phyloP scores from a whole-genome alignment of 768 basidiomycete genomes.

The Amanita pseudoporphyria region DNA sequence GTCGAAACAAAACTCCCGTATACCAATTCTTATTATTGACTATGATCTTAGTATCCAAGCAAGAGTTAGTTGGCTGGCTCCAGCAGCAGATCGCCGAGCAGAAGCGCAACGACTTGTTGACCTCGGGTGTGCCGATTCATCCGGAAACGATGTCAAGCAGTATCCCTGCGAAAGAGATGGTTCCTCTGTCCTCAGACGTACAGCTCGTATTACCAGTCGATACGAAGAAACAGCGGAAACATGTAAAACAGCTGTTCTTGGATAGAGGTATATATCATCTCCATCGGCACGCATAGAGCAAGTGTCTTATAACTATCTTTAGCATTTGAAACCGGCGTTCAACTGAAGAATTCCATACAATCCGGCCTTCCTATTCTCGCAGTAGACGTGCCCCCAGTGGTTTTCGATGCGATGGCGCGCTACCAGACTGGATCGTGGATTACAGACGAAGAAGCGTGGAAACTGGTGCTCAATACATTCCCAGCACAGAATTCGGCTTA shows the following conservation, averaged over 20 bases:
- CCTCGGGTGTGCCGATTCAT: constrained; percentile 43
- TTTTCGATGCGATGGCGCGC: constrained; percentile 55
- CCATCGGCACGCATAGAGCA: background rate
- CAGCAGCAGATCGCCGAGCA: constrained; percentile 75
- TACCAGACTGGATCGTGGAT: constrained; percentile 41
- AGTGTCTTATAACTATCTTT: background rate
- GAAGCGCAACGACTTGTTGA: constrained; percentile 59
- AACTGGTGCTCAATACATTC: constrained; percentile 42
- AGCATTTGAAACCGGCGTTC: constrained; percentile 57
- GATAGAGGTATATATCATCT: constrained; percentile 45
- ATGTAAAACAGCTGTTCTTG: constrained; percentile 56
- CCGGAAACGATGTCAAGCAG: constrained; percentile 27
- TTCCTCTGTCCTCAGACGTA: constrained; percentile 31
- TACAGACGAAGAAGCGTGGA: constrained; percentile 70
- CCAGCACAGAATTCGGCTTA: constrained; percentile 51
- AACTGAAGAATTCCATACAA: constrained; percentile 51
- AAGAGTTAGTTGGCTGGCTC: constrained; percentile 67
- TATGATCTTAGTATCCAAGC: constrained; percentile 32
- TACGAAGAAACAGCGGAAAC: constrained; percentile 65
- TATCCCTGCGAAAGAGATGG: constrained; percentile 25
- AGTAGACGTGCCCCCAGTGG: constrained; percentile 50
- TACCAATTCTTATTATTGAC: background rate
- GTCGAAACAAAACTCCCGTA: constrained; percentile 11
- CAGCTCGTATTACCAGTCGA: constrained; percentile 62
- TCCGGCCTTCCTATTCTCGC: constrained; percentile 60